These are phyloP conservation scores for Arthrobotrys megalospora DNA, from an alignment of 2,329 filamentous ascomycete genomes.

Conservation along the genomic window DNA sequence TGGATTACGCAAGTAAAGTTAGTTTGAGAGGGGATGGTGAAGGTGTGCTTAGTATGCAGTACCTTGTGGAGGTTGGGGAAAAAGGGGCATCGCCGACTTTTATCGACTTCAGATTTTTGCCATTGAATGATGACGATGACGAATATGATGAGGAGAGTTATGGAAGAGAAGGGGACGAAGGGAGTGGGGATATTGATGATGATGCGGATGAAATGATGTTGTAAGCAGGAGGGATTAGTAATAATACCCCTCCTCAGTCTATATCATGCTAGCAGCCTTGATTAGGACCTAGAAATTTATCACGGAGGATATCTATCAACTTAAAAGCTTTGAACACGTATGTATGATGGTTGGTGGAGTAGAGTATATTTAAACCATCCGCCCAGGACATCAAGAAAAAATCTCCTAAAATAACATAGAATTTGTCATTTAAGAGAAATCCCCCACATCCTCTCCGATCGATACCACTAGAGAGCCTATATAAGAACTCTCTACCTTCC, in stretches of 20 bases:
- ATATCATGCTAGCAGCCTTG: neutral
- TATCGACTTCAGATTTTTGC: constrained; percentile 86
- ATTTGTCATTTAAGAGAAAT: constrained; percentile 17
- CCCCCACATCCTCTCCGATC: neutral
- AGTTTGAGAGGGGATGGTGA: constrained; percentile 89
- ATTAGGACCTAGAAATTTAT: neutral
- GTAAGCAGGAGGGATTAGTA: neutral
- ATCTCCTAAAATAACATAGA: constrained; percentile 9
- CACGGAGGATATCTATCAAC: neutral
- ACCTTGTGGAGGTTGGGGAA: constrained; percentile 81
- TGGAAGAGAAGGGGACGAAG: constrained; percentile 6
- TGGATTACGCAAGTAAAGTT: constrained; percentile 92
- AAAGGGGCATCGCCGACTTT: constrained; percentile 72
- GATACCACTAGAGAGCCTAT: neutral
- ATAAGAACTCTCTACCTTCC: neutral
- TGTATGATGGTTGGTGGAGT: constrained; percentile 38
- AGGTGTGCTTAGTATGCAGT: constrained; percentile 93
- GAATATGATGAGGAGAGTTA: constrained; percentile 21
- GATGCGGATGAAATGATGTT: constrained; percentile 58
- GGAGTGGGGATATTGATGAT: constrained; percentile 9
- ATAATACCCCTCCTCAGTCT: neutral
- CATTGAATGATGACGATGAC: constrained; percentile 76
- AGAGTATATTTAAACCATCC: constrained; percentile 46
- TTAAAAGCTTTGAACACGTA: neutral
- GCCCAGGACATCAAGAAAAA: constrained; percentile 4